Percentiles rank a stretch among this genome's conserved stretches.
Conservation (phyloP, 805 yeast species). For the Yamadazyma insecticola region DNA sequence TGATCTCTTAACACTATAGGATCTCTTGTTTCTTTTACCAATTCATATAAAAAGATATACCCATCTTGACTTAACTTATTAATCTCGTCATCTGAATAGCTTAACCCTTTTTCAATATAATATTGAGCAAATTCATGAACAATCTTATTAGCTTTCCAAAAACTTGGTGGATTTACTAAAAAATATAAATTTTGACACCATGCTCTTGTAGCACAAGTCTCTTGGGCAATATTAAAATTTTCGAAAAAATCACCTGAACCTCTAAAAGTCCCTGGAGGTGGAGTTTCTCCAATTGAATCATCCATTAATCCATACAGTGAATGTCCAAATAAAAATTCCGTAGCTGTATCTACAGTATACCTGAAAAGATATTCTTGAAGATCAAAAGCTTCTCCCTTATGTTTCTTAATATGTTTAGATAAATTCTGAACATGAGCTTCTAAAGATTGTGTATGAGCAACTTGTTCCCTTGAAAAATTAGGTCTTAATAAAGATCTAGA, state of each 20-base stretch:
- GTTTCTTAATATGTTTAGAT: constrained; percentile 17
- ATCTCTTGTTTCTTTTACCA: constrained; percentile 35
- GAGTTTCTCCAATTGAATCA: constrained; percentile 20
- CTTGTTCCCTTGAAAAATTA: constrained; percentile 29
- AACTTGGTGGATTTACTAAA: constrained; percentile 20
- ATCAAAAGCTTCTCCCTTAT: constrained; percentile 22
- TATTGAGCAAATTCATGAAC: constrained; percentile 30
- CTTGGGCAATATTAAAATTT: constrained; percentile 31
- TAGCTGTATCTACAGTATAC: constrained; percentile 33
- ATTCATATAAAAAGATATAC: constrained; percentile 36
- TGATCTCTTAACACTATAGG: constrained; percentile 36
- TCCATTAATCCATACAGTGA: constrained; percentile 25
- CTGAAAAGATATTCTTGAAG: constrained; percentile 27
- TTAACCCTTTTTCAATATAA: constrained; percentile 28
- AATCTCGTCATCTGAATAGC: constrained; percentile 21
- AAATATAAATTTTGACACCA: constrained; percentile 25
- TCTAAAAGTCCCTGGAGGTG: constrained; percentile 16
- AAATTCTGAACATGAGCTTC: constrained; percentile 23
- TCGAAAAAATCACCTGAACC: constrained; percentile 15
- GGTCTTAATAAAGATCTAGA: constrained; percentile 32
- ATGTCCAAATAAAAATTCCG: constrained; percentile 37
- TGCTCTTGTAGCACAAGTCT: constrained; percentile 27
- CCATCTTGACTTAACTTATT: constrained; percentile 25
- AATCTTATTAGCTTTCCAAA: constrained; percentile 23
- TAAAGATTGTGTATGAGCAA: constrained; percentile 25